phyloP scores from a whole-genome alignment of 495 filamentous ascomycete genomes.

The Usnea hakonensis region DNA sequence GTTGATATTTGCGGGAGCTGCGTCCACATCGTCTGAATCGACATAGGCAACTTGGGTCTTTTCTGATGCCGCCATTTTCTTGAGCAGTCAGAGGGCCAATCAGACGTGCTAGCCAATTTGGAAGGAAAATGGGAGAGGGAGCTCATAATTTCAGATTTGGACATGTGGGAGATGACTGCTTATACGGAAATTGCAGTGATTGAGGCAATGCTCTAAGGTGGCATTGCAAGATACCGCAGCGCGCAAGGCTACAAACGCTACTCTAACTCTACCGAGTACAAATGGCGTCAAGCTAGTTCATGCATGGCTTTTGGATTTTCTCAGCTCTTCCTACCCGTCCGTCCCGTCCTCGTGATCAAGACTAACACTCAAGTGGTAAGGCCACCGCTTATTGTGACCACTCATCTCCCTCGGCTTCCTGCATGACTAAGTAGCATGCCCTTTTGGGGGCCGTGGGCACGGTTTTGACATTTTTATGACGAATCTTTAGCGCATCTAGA shows the following conservation, averaged over 20 bases:
- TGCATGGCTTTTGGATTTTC: no score
- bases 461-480: background rate
- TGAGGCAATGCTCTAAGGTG: background rate
- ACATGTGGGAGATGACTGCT: background rate
- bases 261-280: no score
- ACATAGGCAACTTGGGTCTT: background rate
- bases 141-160: background rate
- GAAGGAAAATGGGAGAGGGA: background rate
- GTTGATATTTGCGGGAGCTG: constrained; percentile 10
- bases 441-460: background rate
- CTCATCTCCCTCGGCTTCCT: background rate
- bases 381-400: background rate
- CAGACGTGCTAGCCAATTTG: background rate
- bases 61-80: constrained; percentile 2
- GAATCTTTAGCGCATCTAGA: background rate
- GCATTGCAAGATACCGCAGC: background rate
- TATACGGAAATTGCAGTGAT: background rate
- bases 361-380: no score
- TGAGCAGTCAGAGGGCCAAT: background rate
- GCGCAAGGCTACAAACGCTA: background rate
- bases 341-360: no score
- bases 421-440: background rate
- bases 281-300: no score
- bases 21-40: constrained; percentile 4
- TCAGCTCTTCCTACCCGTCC: no score